These are phyloP conservation scores for Boletus rufocinnamomeus DNA, from an alignment of 768 basidiomycete genomes.

Conservation along the genomic window DNA sequence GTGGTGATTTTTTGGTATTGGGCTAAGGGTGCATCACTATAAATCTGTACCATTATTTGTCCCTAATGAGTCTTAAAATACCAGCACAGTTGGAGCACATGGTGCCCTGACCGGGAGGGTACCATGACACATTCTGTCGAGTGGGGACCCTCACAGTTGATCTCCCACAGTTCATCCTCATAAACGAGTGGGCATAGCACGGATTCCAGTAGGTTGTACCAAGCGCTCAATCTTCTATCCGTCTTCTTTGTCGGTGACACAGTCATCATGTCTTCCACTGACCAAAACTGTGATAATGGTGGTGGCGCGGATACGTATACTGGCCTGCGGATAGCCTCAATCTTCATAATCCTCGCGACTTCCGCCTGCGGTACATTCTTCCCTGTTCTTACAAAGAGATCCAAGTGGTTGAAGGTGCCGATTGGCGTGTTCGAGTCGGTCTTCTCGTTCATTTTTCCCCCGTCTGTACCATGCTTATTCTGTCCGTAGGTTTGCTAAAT, in stretches of 20 bases:
- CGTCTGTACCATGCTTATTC: conserved; percentile 3
- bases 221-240: background rate
- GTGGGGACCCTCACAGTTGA: conserved; percentile 31
- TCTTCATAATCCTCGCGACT: conserved; percentile 71
- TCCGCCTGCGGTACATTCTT: conserved; percentile 66
- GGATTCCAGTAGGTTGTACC: background rate
- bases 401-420: conserved; percentile 44
- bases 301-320: conserved; percentile 52
- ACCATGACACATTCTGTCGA: background rate
- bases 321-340: conserved; percentile 63
- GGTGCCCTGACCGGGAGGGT: conserved; percentile 28
- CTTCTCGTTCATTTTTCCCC: background rate
- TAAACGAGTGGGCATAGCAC: background rate
- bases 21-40: background rate
- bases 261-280: conserved; percentile 25
- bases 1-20: background rate
- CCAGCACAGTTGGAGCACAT: background rate
- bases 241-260: background rate
- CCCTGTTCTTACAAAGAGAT: conserved; percentile 62
- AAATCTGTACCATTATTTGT: background rate
- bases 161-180: conserved; percentile 15
- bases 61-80: background rate
- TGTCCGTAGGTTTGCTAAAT: conserved; percentile 71
- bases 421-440: conserved; percentile 65
- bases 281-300: conserved; percentile 47